phyloP scores from a whole-genome alignment of 768 basidiomycete species.

The Tephrocybe sp. region DNA sequence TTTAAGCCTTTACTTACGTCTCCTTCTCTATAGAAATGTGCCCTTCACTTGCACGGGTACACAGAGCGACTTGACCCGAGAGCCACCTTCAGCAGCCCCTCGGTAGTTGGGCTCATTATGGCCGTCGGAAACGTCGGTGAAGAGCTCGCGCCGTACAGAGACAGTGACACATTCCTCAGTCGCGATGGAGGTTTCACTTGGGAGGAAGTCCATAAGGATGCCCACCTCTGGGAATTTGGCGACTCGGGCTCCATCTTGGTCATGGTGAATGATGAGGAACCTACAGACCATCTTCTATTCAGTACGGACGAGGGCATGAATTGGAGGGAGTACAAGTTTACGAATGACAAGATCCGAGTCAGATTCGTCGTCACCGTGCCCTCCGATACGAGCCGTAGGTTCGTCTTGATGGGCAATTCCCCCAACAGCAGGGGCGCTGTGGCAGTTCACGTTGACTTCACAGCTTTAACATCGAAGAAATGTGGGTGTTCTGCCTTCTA shows the following conservation, averaged over 20 bases:
- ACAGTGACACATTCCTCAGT: conserved; percentile 94
- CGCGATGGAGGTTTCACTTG: conserved; percentile 97
- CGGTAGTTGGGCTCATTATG: conserved; percentile 90
- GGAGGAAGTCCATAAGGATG: conserved; percentile 98
- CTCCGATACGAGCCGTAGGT: conserved; percentile 85
- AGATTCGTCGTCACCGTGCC: conserved; percentile 83
- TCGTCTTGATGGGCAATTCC: conserved; percentile 77
- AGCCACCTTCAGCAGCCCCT: conserved; percentile 92
- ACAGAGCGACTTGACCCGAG: conserved; percentile 89
- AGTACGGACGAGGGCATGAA: conserved; percentile 85
- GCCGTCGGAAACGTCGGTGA: conserved; percentile 97
- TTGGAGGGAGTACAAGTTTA: conserved; percentile 90
- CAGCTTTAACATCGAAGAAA: conserved; percentile 66
- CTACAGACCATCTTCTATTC: conserved; percentile 87
- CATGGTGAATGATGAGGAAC: conserved; percentile 93
- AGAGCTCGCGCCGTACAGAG: conserved; percentile 71
- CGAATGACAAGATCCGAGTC: conserved; percentile 71
- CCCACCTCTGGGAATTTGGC: conserved; percentile 97
- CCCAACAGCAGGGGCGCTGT: conserved; percentile 51
- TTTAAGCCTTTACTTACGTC: neutral
- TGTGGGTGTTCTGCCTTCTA: conserved; percentile 51
- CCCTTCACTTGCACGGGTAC: conserved; percentile 92
- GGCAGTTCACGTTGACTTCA: conserved; percentile 88
- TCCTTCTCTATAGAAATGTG: conserved; percentile 61
- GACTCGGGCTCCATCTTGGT: conserved; percentile 94